Evolutionary conservation across 2,329 filamentous ascomycete genomes (phyloP).

Genomic region (Pyrenophora graminea): DNA sequence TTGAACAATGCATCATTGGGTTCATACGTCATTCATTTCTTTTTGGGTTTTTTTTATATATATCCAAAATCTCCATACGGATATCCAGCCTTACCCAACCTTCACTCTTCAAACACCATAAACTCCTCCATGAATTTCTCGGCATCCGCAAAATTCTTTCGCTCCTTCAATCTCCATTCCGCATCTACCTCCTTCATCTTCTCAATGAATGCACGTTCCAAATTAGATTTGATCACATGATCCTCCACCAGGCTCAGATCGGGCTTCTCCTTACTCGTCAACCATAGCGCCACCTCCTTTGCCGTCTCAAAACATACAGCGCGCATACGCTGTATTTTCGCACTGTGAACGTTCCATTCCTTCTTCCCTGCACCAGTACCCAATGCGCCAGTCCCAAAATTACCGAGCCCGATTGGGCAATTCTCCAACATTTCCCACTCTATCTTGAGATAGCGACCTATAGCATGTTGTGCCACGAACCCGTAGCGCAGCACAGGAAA

Average conservation of each 20-base stretch:
- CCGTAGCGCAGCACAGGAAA: not conserved
- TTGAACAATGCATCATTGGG: no score
- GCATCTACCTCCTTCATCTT: not conserved
- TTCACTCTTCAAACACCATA: constrained; percentile 5
- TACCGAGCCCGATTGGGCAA: not conserved
- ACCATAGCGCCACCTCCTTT: not conserved
- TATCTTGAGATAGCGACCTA: not conserved
- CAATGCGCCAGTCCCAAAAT: not conserved
- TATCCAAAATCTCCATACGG: no score
- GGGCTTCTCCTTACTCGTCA: not conserved
- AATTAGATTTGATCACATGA: not conserved
- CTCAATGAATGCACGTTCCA: not conserved
- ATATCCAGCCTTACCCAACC: no score
- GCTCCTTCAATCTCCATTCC: not conserved
- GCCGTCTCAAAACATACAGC: not conserved
- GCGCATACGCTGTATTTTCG: not conserved
- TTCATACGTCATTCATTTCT: no score
- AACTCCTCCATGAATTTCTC: constrained; percentile 9
- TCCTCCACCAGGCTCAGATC: no score
- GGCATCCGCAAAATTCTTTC: not conserved
- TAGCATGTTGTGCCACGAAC: not conserved
- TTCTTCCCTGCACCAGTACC: not conserved
- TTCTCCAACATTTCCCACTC: constrained; percentile 4
- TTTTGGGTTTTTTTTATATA: no score
- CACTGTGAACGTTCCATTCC: constrained; percentile 3